A percentile compares a stretch with the other conserved stretches of the same genome.
Conservation (phyloP, 2,329 filamentous ascomycete genomes). For the Byssothecium circinans region DNA sequence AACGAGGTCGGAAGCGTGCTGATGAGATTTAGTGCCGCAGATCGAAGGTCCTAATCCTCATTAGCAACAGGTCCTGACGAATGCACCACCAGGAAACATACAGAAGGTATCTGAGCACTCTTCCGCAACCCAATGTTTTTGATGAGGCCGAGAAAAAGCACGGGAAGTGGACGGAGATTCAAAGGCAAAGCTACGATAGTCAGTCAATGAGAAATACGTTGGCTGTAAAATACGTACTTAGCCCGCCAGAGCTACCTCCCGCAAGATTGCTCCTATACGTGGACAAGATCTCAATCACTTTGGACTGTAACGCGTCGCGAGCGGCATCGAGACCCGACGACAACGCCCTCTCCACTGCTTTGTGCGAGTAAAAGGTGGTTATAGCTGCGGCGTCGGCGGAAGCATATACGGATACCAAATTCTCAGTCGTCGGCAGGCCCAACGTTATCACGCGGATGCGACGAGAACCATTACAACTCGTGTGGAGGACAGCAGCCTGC, state of each 20-base stretch:
- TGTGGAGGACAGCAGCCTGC: slow-evolving; percentile 89
- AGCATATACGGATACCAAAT: slow-evolving; percentile 86
- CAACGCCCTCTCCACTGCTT: slow-evolving; percentile 88
- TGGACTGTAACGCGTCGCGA: slow-evolving; percentile 85
- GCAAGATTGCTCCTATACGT: slow-evolving; percentile 97
- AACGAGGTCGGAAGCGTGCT: slow-evolving; percentile 90
- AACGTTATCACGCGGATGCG: slow-evolving; percentile 93
- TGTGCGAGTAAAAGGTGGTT: slow-evolving; percentile 93
- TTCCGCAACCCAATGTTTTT: slow-evolving; percentile 71
- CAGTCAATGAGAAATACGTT: neutral
- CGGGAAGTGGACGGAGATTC: slow-evolving; percentile 84
- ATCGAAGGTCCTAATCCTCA: slow-evolving; percentile 70
- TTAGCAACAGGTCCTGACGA: neutral
- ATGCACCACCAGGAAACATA: neutral
- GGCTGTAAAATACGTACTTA: slow-evolving; percentile 4
- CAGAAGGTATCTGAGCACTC: slow-evolving; percentile 39
- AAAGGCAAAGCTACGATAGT: slow-evolving; percentile 65
- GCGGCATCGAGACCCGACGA: slow-evolving; percentile 87
- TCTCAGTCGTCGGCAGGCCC: slow-evolving; percentile 88
- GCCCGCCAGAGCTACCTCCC: slow-evolving; percentile 87
- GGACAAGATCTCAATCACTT: slow-evolving; percentile 87
- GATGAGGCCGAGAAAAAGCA: slow-evolving; percentile 90
- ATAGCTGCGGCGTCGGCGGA: slow-evolving; percentile 94
- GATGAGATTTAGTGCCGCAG: slow-evolving; percentile 88
- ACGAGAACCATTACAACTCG: slow-evolving; percentile 95